Base-by-base conservation (phyloP, 306 rosid genomes). In the Begonia masoniana region DNA sequence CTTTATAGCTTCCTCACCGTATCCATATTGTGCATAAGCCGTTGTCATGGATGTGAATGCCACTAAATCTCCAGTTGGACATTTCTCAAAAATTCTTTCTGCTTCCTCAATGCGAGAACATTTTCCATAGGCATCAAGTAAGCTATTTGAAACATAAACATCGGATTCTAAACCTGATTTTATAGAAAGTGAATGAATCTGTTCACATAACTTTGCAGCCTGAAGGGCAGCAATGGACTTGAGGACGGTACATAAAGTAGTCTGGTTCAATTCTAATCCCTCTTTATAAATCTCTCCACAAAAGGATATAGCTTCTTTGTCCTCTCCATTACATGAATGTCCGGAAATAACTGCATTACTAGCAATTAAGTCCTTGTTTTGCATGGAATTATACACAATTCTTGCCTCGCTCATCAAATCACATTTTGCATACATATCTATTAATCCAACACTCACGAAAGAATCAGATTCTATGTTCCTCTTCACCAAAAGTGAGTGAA, bases 41-140 rank as follows among this genome's bases (percentile, higher is more conserved):
- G 94, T 79, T 68, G 82, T 78, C 95, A 89, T 85, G 60, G 97
- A 85, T 42, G 94, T 89, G 73, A 76, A 89, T 49, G 91, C 87
- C 56, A 85, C 95, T 74, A 82, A 65, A 74, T 89, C 97, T 71
- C 75, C 95, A 68, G 69, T 60, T 15, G 67, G 64, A 43, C 85
- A 72, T 66, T 74, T 94, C 60, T 78, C 71, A 62, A 89, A 89
- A 50, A 82, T 59, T 72, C 68, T 78, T 55, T 71, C 71, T 7
- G 97, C 87, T 12, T 74, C 76, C 48, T 71, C 72, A 51, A 82
- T 64, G 59, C 21, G 61, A 66, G 72, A 65, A 61, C 95, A 76
- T 59, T 88, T 88, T 59, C 95, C 89, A 36, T 88, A 82, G 26
- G 89, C 14, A 56, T 85, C 94, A 31, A 89, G 94, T 63, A 89